Percentiles rank a stretch among this genome's conserved stretches.
phyloP scores from a whole-genome alignment of 2,329 filamentous ascomycete species.

The Alternaria brassicicola region DNA sequence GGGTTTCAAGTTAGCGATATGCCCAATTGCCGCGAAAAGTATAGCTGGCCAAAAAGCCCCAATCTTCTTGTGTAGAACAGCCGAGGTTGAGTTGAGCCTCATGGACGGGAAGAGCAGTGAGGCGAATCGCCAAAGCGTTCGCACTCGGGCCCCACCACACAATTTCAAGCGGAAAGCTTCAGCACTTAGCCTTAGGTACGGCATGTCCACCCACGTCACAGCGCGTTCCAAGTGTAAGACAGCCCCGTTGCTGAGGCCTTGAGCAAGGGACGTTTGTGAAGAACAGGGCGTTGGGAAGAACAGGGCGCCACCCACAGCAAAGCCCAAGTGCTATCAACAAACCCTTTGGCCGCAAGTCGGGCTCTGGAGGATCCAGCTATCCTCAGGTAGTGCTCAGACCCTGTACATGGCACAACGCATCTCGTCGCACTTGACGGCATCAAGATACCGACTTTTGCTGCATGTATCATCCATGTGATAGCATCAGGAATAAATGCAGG shows the following conservation, averaged over 20 bases:
- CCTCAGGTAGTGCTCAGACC: not conserved
- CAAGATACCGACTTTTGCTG: not conserved
- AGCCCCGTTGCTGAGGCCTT: not conserved
- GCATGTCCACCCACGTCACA: conserved; percentile 26
- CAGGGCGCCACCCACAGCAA: not conserved
- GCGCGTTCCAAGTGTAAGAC: conserved; percentile 14
- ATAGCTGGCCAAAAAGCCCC: not conserved
- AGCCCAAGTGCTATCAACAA: not conserved
- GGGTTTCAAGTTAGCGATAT: not conserved
- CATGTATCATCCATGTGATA: conserved; percentile 4
- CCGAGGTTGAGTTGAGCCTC: conserved; percentile 3
- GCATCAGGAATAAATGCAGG: not conserved
- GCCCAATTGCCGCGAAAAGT: not conserved
- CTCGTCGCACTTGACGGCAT: not conserved
- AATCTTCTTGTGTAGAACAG: not conserved
- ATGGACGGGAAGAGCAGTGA: conserved; percentile 11
- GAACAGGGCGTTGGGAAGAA: not conserved
- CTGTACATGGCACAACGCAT: not conserved
- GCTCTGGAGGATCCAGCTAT: not conserved
- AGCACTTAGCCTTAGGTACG: conserved; percentile 12
- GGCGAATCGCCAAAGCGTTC: conserved; percentile 7
- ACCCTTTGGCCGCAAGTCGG: not conserved
- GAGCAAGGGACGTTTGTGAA: not conserved
- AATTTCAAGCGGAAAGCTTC: conserved; percentile 30
- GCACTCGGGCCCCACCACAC: conserved; percentile 15